Base-by-base conservation (phyloP, 768 basidiomycete genomes). In the Lanmaoa pseudosensibilis region DNA sequence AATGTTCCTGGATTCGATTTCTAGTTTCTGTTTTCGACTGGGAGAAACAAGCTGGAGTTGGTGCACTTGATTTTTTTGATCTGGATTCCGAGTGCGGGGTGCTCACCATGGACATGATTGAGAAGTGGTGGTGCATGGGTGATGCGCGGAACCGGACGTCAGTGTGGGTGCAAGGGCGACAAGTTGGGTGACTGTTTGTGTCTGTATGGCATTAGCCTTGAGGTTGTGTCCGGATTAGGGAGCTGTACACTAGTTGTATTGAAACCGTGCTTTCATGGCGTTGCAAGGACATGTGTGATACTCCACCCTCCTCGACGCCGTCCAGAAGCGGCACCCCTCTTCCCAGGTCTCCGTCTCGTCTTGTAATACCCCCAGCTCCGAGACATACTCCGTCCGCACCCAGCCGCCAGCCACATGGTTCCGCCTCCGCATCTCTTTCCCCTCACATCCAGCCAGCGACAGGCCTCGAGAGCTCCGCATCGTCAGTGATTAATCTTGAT, bases 51-150 rank as follows among this genome's bases (percentile, higher is more conserved):
- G 48, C 56, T 1, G 88, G 87, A 3, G 69, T 83, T 3, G 92
- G 90, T 0, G 73, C 77, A 3, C 77, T 94, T 9, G 90, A 93
- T 65, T 86, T 91, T 63, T 86, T 92, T 61, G 85, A 83, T 50
- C 58, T 63, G 46, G 52, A 60, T 52, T 7, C 51, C 33, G 36
- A 52, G 57, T 12, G 18, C n/a, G 37, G 49, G 54, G 52, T 47
- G 32, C 51, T 80, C 51, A 72, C 72, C 8, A 65, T 75, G 41
- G 87, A 87, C 49, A 74, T 83, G 72, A 61, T 94, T 23, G 94
- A 95, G 71, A 91, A 88, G 66, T 94, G 94, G 94, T 95, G 92
- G 91, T 90, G 90, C 63, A 67, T 88, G 40, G 93, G 93, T 0
- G 86, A 90, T 65, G 65, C 65, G 5, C 77, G 80, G 49, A 94